phyloP scores from a whole-genome alignment of 495 filamentous ascomycete species.

The Tuber melanosporum region DNA sequence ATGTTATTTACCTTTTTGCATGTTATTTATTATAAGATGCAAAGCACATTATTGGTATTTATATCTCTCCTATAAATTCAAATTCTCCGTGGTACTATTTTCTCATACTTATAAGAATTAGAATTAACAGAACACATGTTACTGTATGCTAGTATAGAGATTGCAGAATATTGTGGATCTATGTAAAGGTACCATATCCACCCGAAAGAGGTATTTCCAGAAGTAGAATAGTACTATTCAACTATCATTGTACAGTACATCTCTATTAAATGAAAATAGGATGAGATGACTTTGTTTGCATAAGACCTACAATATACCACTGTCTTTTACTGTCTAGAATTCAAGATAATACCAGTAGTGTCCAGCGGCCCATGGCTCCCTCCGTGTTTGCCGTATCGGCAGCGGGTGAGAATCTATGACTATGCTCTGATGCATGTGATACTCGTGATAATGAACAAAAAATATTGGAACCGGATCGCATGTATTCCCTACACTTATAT shows the following conservation, averaged over 20 bases:
- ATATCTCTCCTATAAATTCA: too few species aligned
- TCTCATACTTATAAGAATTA: too few species aligned
- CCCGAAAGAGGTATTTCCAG: background rate
- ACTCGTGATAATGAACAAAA: background rate
- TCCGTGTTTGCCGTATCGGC: background rate
- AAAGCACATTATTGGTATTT: too few species aligned
- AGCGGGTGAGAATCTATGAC: background rate
- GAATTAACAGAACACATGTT: too few species aligned
- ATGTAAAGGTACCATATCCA: background rate
- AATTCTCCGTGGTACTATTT: too few species aligned
- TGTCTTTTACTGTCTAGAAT: too few species aligned
- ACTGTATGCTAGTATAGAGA: too few species aligned
- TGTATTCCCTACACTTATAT: background rate
- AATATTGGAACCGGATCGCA: background rate
- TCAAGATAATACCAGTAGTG: too few species aligned
- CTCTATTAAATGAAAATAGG: background rate
- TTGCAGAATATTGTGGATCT: background rate
- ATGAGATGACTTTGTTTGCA: background rate
- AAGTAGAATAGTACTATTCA: background rate
- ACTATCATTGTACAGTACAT: fast-evolving
- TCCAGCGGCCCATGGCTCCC: background rate
- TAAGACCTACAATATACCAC: background rate
- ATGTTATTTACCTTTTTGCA: too few species aligned
- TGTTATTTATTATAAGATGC: too few species aligned
- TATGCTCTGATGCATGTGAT: background rate